A percentile compares a stretch with the other conserved stretches of the same genome.
phyloP scores from a whole-genome alignment of 73 alveolate species.

The Paramecium bursaria region DNA sequence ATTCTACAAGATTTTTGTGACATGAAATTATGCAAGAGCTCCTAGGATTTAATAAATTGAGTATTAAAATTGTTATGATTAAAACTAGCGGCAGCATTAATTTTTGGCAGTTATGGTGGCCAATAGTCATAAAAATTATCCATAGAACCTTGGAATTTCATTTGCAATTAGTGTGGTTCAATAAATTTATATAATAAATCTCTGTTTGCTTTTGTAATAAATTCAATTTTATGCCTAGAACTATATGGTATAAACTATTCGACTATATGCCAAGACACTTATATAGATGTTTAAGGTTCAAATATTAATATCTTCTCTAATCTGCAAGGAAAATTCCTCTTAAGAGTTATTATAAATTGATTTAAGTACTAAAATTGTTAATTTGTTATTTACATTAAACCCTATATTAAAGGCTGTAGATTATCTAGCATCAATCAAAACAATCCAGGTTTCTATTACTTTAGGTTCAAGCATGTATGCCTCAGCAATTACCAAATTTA shows the following conservation, averaged over 20 bases:
- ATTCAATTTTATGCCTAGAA: slow-evolving; percentile 57
- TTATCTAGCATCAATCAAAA: slow-evolving; percentile 25
- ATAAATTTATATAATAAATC: slow-evolving; percentile 20
- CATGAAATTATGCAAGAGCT: slow-evolving; percentile 21
- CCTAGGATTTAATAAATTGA: slow-evolving; percentile 2
- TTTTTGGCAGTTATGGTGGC: slow-evolving; percentile 19
- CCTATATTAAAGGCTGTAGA: slow-evolving; percentile 24
- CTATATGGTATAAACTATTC: slow-evolving; percentile 50
- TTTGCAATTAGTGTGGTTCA: slow-evolving; percentile 6
- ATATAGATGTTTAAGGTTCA: slow-evolving; percentile 34
- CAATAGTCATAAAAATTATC: slow-evolving; percentile 46
- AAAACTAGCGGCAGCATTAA: not conserved
- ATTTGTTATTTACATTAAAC: not conserved
- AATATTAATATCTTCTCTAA: slow-evolving; percentile 32
- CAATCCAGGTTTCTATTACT: slow-evolving; percentile 22
- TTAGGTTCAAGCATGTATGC: slow-evolving; percentile 41
- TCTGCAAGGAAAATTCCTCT: slow-evolving; percentile 16
- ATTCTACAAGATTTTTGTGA: slow-evolving; percentile 8
- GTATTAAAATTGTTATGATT: slow-evolving; percentile 2
- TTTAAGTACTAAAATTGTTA: not conserved
- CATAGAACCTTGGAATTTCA: slow-evolving; percentile 14
- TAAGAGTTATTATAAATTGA: not conserved
- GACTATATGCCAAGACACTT: slow-evolving; percentile 41
- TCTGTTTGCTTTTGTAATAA: not conserved
- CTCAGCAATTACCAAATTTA: slow-evolving; percentile 8